Evolutionary conservation across 2,329 filamentous ascomycete genomes (phyloP).

Genomic region (Aspergillus luchuensis): DNA sequence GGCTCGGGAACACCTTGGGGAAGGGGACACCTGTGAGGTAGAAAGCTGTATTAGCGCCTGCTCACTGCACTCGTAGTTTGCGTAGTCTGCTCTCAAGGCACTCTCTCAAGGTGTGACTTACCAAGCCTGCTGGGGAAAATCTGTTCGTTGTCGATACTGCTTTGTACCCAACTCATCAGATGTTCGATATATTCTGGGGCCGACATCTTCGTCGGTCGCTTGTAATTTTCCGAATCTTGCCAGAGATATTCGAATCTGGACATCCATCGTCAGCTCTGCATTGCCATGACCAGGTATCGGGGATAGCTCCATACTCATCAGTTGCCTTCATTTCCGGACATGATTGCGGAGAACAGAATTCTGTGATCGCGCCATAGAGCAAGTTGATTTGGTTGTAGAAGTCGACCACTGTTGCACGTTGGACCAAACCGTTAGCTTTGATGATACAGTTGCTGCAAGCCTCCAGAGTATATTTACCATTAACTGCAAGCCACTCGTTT

Average conservation of each 20-base stretch:
- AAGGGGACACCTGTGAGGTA: slow-evolving; percentile 74
- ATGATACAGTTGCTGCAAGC: background rate
- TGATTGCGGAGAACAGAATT: slow-evolving; percentile 96
- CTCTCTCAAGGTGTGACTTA: slow-evolving; percentile 38
- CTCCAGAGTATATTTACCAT: slow-evolving; percentile 64
- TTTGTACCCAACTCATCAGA: slow-evolving; percentile 94
- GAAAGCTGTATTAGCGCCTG: background rate
- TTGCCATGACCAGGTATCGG: background rate
- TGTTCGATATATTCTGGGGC: slow-evolving; percentile 98
- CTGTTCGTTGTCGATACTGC: slow-evolving; percentile 91
- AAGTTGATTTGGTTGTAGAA: slow-evolving; percentile 99
- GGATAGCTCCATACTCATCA: slow-evolving; percentile 71
- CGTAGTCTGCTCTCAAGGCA: background rate
- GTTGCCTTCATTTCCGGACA: slow-evolving; percentile 99
- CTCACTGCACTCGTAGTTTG: background rate
- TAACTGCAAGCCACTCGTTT: slow-evolving; percentile 98
- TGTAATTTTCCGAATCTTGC: slow-evolving; percentile 94
- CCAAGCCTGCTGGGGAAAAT: slow-evolving; percentile 94
- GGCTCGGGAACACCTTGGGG: slow-evolving; percentile 83
- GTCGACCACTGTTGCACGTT: slow-evolving; percentile 73
- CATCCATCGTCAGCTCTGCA: slow-evolving; percentile 16
- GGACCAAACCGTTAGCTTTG: slow-evolving; percentile 2
- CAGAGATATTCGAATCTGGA: slow-evolving; percentile 94
- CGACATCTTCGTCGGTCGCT: slow-evolving; percentile 95
- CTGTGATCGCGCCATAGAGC: slow-evolving; percentile 96